These are phyloP conservation scores for Apiosordaria backusii DNA, from an alignment of 495 filamentous ascomycete species.

Conservation along the genomic window DNA sequence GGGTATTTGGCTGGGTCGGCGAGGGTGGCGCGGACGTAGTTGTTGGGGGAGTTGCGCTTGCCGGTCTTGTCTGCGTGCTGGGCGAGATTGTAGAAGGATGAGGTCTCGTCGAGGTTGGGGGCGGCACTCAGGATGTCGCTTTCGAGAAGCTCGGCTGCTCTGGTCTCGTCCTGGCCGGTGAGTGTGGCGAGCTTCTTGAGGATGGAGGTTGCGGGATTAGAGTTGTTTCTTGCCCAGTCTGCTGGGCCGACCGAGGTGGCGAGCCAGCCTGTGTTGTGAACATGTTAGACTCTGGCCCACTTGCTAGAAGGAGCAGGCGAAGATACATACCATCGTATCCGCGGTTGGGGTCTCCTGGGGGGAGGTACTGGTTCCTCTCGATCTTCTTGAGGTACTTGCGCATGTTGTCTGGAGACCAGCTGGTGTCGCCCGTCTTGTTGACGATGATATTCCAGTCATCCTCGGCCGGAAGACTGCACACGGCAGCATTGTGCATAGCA, in stretches of 20 bases:
- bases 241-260: conserved; percentile 35
- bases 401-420: conserved; percentile 46
- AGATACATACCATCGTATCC: conserved; percentile 39
- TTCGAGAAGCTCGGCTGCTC: conserved; percentile 29
- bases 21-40: conserved; percentile 43
- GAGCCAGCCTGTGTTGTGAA: conserved; percentile 43
- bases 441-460: conserved; percentile 47
- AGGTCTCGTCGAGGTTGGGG: conserved; percentile 35
- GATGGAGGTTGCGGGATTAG: conserved; percentile 28
- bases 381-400: conserved; percentile 42
- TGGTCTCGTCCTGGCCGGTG: conserved; percentile 35
- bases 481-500: conserved; percentile 49
- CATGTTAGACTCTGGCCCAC: too few species aligned
- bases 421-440: conserved; percentile 44
- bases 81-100: conserved; percentile 45
- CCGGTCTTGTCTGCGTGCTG: conserved; percentile 39
- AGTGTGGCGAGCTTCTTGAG: conserved; percentile 32
- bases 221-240: conserved; percentile 32
- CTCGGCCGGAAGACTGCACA: conserved; percentile 40
- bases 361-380: conserved; percentile 43
- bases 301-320: too few species aligned
- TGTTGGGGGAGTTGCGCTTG: conserved; percentile 42
- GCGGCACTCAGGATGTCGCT: conserved; percentile 41
- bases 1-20: conserved; percentile 44
- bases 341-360: conserved; percentile 36